These are phyloP conservation scores for Ceratocystis variospora DNA, from an alignment of 2,329 filamentous ascomycete genomes.

Conservation along the genomic window DNA sequence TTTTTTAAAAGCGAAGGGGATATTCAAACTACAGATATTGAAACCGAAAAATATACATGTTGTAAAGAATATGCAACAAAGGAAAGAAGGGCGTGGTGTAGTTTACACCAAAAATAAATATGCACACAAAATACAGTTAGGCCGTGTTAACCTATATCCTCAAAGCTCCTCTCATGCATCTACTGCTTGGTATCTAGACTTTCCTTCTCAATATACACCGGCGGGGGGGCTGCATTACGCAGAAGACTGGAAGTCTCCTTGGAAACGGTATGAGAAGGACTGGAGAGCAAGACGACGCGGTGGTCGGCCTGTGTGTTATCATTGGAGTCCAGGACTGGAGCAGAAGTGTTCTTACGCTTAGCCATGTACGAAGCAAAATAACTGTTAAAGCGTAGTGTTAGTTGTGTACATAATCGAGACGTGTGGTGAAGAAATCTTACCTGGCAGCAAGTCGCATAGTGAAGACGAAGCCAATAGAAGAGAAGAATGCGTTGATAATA, in stretches of 20 bases:
- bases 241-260: constrained; percentile 12
- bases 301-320: not conserved
- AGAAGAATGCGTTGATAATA: constrained; percentile 12
- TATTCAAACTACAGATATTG: not conserved
- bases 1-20: not conserved
- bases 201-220: constrained; percentile 10
- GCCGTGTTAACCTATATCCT: too few species aligned
- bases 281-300: not conserved
- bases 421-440: not conserved
- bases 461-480: constrained; percentile 11
- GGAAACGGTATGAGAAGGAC: not conserved
- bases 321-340: not conserved
- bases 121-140: not conserved
- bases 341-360: not conserved
- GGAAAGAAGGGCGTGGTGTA: not conserved
- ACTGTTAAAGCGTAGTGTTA: not conserved
- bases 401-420: not conserved
- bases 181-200: not conserved
- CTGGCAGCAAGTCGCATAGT: constrained; percentile 2
- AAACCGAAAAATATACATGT: not conserved
- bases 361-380: not conserved
- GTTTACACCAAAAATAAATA: not conserved
- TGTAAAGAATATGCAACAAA: not conserved
- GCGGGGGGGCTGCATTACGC: constrained; percentile 7
- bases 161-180: not conserved